Evolutionary conservation across 2,329 filamentous ascomycete species (phyloP), one percentile per base, ranked within the genome.

Genomic region (Apiospora phragmitis): DNA sequence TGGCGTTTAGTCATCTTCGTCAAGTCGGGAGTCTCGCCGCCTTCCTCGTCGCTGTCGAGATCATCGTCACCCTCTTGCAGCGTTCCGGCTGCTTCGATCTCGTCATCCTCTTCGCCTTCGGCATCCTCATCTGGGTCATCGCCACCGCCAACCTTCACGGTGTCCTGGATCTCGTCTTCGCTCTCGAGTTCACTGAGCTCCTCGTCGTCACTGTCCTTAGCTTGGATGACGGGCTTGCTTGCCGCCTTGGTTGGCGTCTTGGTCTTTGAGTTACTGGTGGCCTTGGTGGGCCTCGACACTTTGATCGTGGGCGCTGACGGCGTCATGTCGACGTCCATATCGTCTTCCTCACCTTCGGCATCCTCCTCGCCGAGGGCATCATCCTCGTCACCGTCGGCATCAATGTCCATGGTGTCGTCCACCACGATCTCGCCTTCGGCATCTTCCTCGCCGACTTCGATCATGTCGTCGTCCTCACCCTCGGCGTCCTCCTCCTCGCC

Each of bases 1-100:
- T 90, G 88, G 29, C 88, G 83, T 75, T 88, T 88, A 5, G 88
- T 90, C 86, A 90, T 88, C 79, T 89, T 89, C 45, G 86, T 83
- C 43, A 90, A 78, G 74, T 90, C 87, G 0, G 85, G 87, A 5
- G 86, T 85, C 55, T 83, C 87, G 6, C 80, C 86, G 45, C 82
- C 85, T 4, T 79, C 79, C 24, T 83, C 83, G 14, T 85, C 84
- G 69, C 83, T 85, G 42, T 83, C 83, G 18, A 69, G 68, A 11
- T 69, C 68, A 16, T 69, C 68, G 29, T 69, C 11, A 79, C 75
- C 76, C 45, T 83, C 84, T 9, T 83, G 68, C 18, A 41, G 75
- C 41, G 74, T 69, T 29, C 75, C 78, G 24, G 74, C 74, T 35
- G 77, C 85, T 71, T 85, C 85, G 4, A 85, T 85, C 67, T 87